Conservation (phyloP, 2,329 filamentous ascomycete genomes). For the Onygenales sp. region DNA sequence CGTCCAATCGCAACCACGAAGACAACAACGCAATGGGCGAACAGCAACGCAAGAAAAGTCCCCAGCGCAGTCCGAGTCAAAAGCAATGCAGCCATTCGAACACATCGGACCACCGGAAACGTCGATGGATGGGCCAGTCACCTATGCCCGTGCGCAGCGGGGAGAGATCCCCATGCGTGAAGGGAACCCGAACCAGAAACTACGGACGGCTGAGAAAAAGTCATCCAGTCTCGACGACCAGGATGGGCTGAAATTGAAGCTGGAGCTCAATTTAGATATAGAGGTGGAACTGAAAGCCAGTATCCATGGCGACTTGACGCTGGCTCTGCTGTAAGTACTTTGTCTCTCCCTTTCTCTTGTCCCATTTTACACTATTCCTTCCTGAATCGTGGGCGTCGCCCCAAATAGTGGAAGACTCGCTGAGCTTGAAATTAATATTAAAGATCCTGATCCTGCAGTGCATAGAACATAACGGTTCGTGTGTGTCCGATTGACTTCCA, state of each 20-base stretch:
- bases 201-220: slow-evolving; percentile 22
- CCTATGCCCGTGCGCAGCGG: slow-evolving; percentile 43
- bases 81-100: slow-evolving; percentile 44
- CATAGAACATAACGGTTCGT: slow-evolving; percentile 1
- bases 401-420: not conserved
- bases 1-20: not conserved
- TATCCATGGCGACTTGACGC: slow-evolving; percentile 54
- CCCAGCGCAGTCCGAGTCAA: slow-evolving; percentile 33
- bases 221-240: slow-evolving; percentile 22
- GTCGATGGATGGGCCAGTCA: slow-evolving; percentile 48
- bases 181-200: slow-evolving; percentile 38
- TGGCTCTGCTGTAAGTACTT: slow-evolving; percentile 39
- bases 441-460: slow-evolving; percentile 2
- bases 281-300: slow-evolving; percentile 57
- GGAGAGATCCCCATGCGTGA: slow-evolving; percentile 47
- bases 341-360: slow-evolving; percentile 1
- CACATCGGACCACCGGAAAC: slow-evolving; percentile 47
- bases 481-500: not conserved
- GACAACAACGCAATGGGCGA: not conserved
- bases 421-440: slow-evolving; percentile 1
- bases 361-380: not conserved
- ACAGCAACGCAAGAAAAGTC: slow-evolving; percentile 10
- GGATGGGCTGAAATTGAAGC: slow-evolving; percentile 43
- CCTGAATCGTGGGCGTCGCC: no score
- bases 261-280: slow-evolving; percentile 54